Evolutionary conservation across 2,329 filamentous ascomycete genomes (phyloP), one percentile per base, ranked within the genome.

Genomic region (Nigrograna mackinnonii): DNA sequence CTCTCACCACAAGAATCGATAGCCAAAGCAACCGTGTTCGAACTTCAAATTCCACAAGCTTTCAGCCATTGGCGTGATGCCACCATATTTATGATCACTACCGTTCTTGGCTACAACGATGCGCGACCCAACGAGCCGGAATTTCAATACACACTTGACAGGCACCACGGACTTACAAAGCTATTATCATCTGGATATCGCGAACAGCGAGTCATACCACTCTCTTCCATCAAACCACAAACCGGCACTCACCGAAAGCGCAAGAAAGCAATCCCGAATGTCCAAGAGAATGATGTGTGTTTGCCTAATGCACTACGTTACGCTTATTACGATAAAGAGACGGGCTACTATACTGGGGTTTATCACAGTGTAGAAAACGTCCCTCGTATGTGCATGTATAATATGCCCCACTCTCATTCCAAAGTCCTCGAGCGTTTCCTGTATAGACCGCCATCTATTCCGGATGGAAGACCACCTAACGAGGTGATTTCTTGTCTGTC

Each of bases 21-120:
- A 9, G 68, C 69, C 0, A 74, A 77, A 43, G 66, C 77, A 0
- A 68, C 71, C 0, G 66, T 84, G 0, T 84, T 84, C 36, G 81
- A 84, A 47, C 59, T 84, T 0, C 37, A 50, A 0, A 47, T 72
- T 0, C 79, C 80, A 0, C 4, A 18, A 0, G 21, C 54, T 0
- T 76, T 79, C 22, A 53, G 54, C 0, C 35, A 49, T 2, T 84
- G 80, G 80, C 66, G 80, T 13, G 74, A 82, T 42, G 48, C 57
- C 1, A 79, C 76, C 0, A 42, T 68, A 0, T 75, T 64, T 35
- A 22, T 83, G 2, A 46, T 77, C 0, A 43, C 57, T 0, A 52
- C 71, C 6, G 62, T 78, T 1, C 54, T 82, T 0, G 43, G 50
- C 0, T 56, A 38, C 5, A 6, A 41, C 9, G 57, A 61, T 24